phyloP scores from a whole-genome alignment of 768 basidiomycete species.

The Cystobasidium onofrii region DNA sequence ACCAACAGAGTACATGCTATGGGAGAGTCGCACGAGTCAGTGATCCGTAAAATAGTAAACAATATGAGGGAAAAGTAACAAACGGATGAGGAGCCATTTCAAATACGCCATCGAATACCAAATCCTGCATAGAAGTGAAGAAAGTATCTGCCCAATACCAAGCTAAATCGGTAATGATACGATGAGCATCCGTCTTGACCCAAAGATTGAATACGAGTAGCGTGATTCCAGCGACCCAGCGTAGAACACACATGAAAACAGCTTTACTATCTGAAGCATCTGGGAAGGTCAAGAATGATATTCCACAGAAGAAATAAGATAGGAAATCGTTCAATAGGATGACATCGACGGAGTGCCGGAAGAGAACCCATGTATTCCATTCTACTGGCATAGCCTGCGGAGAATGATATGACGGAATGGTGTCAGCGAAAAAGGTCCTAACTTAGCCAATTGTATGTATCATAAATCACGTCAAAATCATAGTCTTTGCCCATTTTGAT shows the following conservation, averaged over 20 bases:
- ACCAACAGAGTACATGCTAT: conserved; percentile 77
- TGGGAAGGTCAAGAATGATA: conserved; percentile 55
- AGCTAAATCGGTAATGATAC: conserved; percentile 94
- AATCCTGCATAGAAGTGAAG: conserved; percentile 48
- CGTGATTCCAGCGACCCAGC: conserved; percentile 77
- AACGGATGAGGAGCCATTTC: conserved; percentile 71
- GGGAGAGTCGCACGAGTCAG: background rate
- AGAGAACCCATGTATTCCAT: conserved; percentile 93
- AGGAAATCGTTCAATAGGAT: conserved; percentile 94
- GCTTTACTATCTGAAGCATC: conserved; percentile 71
- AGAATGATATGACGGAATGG: background rate
- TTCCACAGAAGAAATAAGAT: conserved; percentile 89
- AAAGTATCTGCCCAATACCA: conserved; percentile 74
- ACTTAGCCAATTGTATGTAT: background rate
- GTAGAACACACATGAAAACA: conserved; percentile 63
- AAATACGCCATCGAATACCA: conserved; percentile 96
- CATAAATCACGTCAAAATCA: conserved; percentile 69
- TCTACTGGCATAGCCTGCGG: conserved; percentile 73
- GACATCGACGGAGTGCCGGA: conserved; percentile 89
- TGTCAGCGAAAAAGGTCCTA: background rate
- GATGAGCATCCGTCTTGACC: conserved; percentile 96
- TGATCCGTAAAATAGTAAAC: background rate
- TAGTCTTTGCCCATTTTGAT: conserved; percentile 95
- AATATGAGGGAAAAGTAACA: background rate
- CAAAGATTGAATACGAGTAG: conserved; percentile 92